A percentile compares a stretch with the other conserved stretches of the same genome.
Conservation (phyloP, 1,139 yeast species). For the Sugiyamaella neomexicana region DNA sequence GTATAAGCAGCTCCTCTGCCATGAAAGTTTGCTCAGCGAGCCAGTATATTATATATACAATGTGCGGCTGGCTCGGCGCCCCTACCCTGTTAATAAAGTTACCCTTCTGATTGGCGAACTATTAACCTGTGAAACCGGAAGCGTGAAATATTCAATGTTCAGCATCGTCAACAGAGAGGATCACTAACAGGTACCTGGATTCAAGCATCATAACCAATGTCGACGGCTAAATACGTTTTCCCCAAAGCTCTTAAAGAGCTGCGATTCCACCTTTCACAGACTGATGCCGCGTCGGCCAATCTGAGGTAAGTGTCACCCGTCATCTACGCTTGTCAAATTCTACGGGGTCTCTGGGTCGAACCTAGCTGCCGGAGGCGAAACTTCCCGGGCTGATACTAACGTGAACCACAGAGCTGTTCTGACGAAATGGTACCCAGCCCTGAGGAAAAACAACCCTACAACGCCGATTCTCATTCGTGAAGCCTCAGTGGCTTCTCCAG, state of each 20-base stretch:
- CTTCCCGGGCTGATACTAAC: background rate
- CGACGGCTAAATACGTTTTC: slow-evolving; percentile 57
- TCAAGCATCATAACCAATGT: slow-evolving; percentile 26
- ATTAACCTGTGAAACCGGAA: too few relatives aligned
- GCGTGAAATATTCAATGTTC: too few relatives aligned
- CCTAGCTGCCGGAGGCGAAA: background rate
- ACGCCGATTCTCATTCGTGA: slow-evolving; percentile 77
- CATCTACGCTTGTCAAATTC: background rate
- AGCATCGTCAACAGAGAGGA: background rate
- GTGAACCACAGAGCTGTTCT: slow-evolving; percentile 51
- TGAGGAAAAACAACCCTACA: slow-evolving; percentile 57
- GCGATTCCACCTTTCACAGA: slow-evolving; percentile 76
- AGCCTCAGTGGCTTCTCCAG: slow-evolving; percentile 69
- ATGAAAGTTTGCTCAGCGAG: too few relatives aligned
- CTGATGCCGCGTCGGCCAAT: slow-evolving; percentile 67
- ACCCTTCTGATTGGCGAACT: slow-evolving; percentile 14
- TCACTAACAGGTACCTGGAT: background rate
- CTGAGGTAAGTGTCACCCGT: slow-evolving; percentile 43
- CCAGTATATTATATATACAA: too few relatives aligned
- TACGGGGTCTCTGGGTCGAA: background rate
- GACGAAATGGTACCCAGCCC: slow-evolving; percentile 56
- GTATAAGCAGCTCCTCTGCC: too few relatives aligned
- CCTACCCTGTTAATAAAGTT: slow-evolving; percentile 12
- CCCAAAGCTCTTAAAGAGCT: slow-evolving; percentile 71
- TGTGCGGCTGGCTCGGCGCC: background rate